A percentile compares a stretch with the other conserved stretches of the same genome.
These are phyloP conservation scores for Penicillium egyptiacum DNA, from an alignment of 495 filamentous ascomycete genomes.

Conservation along the genomic window DNA sequence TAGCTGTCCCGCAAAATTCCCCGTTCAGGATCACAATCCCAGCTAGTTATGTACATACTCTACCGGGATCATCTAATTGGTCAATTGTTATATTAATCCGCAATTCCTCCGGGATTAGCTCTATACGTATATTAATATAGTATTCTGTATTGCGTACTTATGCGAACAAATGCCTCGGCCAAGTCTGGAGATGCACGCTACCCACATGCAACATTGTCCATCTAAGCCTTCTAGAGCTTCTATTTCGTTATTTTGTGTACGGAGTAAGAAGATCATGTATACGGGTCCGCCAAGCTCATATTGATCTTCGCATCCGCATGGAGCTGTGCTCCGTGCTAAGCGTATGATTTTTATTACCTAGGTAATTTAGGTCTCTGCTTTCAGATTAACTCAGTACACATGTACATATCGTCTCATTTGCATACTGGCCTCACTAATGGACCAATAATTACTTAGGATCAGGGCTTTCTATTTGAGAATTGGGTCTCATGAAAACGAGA, in stretches of 20 bases:
- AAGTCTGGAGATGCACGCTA: not conserved
- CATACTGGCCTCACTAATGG: too few relatives aligned
- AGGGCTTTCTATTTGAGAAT: not conserved
- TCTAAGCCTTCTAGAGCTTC: not conserved
- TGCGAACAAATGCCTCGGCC: not conserved
- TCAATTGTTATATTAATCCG: not conserved
- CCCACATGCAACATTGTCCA: too few relatives aligned
- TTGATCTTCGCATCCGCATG: not conserved
- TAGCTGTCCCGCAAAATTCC: not conserved
- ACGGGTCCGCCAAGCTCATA: not conserved
- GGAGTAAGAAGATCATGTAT: not conserved
- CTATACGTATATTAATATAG: too few relatives aligned
- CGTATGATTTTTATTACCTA: not conserved
- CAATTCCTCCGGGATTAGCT: not conserved
- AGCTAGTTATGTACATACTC: not conserved
- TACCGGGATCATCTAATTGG: not conserved
- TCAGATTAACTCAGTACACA: not conserved
- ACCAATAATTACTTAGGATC: not conserved
- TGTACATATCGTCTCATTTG: not conserved
- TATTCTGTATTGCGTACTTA: too few relatives aligned
- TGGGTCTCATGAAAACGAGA: not conserved
- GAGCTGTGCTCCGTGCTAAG: not conserved
- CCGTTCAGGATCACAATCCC: not conserved
- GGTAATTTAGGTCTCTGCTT: not conserved
- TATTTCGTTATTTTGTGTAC: not conserved